phyloP scores from a whole-genome alignment of 2,329 filamentous ascomycete species.

The Exophiala lecanii-corni region DNA sequence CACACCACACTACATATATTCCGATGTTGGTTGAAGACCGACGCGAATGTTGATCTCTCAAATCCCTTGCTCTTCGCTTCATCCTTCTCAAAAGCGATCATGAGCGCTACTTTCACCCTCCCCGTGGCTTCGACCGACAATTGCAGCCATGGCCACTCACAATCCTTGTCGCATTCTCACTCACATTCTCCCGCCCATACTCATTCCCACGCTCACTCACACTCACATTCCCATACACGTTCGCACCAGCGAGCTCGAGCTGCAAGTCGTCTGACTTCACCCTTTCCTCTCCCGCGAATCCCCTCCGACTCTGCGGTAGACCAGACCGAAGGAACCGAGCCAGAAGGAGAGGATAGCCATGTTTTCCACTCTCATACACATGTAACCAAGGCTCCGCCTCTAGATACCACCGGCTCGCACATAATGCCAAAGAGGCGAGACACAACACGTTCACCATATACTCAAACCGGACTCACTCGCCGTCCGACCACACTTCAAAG shows the following conservation, averaged over 20 bases:
- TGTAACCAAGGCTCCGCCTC: slow-evolving; percentile 13
- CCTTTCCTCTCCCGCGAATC: slow-evolving; percentile 24
- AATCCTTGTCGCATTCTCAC: slow-evolving; percentile 31
- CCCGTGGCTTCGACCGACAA: slow-evolving; percentile 28
- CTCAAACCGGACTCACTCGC: slow-evolving; percentile 5
- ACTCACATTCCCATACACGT: slow-evolving; percentile 33
- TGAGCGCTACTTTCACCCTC: slow-evolving; percentile 27
- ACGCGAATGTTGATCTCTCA: not conserved
- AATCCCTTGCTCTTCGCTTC: not conserved
- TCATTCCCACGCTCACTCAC: slow-evolving; percentile 29
- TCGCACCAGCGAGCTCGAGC: slow-evolving; percentile 22
- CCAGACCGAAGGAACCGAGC: slow-evolving; percentile 11
- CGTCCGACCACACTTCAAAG: slow-evolving; percentile 27
- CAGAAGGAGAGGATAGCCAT: slow-evolving; percentile 14
- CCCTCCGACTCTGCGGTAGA: slow-evolving; percentile 23
- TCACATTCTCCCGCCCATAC: slow-evolving; percentile 30
- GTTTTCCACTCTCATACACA: slow-evolving; percentile 10
- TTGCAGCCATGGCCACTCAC: slow-evolving; percentile 33
- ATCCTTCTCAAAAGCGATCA: slow-evolving; percentile 17
- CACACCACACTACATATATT: too few relatives aligned
- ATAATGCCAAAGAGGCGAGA: slow-evolving; percentile 20
- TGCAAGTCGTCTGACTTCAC: slow-evolving; percentile 22
- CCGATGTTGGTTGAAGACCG: too few relatives aligned
- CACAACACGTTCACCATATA: slow-evolving; percentile 13
- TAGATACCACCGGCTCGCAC: slow-evolving; percentile 9